phyloP scores from a whole-genome alignment of 163 green algal species.

The Prototheca stagnorum region DNA sequence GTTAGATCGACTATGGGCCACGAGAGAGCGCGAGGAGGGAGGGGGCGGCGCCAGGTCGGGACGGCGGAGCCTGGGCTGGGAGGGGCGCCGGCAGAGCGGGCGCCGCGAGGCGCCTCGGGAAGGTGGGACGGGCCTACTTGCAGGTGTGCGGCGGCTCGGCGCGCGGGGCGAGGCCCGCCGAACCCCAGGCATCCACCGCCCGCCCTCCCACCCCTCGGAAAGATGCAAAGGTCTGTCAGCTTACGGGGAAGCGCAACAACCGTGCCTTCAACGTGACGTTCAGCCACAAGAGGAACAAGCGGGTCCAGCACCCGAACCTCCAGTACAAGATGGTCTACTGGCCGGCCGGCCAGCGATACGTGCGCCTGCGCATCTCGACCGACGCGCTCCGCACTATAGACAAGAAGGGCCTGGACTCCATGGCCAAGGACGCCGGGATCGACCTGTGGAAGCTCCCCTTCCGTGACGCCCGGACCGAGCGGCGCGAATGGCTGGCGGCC shows the following conservation, averaged over 20 bases:
- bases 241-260: constrained; percentile 73
- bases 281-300: constrained; percentile 94
- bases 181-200: no score
- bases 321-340: constrained; percentile 79
- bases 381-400: constrained; percentile 68
- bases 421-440: constrained; percentile 81
- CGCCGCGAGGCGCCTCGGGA: no score
- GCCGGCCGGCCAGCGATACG: constrained; percentile 56
- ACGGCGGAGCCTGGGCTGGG: no score
- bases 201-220: no score
- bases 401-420: constrained; percentile 69
- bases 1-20: no score
- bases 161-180: no score
- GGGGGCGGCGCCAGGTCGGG: no score
- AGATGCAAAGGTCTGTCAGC: constrained; percentile 42
- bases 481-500: constrained; percentile 56
- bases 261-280: constrained; percentile 87
- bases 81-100: no score
- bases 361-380: constrained; percentile 41
- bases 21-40: no score
- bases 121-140: no score
- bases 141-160: no score
- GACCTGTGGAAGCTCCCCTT: constrained; percentile 89
- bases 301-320: constrained; percentile 90
- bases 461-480: constrained; percentile 50